Evolutionary conservation across 352 stramenopile genomes (phyloP).

Genomic region (Globisporangium paddicum): DNA sequence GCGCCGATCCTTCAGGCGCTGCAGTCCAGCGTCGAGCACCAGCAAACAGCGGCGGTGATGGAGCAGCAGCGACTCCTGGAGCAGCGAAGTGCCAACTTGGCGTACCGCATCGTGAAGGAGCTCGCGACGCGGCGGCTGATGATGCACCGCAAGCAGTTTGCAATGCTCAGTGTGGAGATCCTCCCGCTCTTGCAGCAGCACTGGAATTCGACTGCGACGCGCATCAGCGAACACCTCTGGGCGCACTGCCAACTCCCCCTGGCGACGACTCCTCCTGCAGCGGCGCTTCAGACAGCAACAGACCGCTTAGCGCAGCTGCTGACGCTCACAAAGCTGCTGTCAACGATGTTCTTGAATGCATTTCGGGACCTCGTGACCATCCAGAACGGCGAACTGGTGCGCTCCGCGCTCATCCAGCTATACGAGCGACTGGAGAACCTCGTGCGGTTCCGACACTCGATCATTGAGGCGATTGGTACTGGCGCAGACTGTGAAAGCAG

Average conservation of each 20-base stretch:
- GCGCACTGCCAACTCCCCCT: constrained; percentile 11
- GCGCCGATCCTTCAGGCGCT: constrained; percentile 47
- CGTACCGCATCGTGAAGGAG: constrained; percentile 79
- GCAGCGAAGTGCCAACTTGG: constrained; percentile 45
- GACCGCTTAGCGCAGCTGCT: constrained; percentile 37
- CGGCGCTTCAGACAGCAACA: constrained; percentile 7
- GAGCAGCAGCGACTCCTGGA: constrained; percentile 19
- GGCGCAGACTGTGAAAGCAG: not conserved
- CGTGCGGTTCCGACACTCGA: constrained; percentile 30
- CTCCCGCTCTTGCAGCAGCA: constrained; percentile 55
- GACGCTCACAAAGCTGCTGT: constrained; percentile 60
- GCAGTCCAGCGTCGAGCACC: constrained; percentile 15
- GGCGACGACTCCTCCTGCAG: constrained; percentile 9
- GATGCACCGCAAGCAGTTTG: constrained; percentile 80
- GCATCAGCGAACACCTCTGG: constrained; percentile 31
- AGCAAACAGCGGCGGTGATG: constrained; percentile 5
- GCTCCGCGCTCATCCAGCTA: constrained; percentile 53
- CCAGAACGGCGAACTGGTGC: constrained; percentile 53
- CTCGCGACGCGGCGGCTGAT: constrained; percentile 71
- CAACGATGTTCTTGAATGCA: constrained; percentile 63
- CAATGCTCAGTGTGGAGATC: constrained; percentile 59
- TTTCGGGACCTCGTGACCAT: constrained; percentile 56
- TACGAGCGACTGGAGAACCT: constrained; percentile 71
- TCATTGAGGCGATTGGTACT: constrained; percentile 1
- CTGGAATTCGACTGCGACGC: constrained; percentile 35